A percentile compares a stretch with the other conserved stretches of the same genome.
Evolutionary conservation across 331 rosid species (phyloP).

Genomic region (Cucumis variabilis): DNA sequence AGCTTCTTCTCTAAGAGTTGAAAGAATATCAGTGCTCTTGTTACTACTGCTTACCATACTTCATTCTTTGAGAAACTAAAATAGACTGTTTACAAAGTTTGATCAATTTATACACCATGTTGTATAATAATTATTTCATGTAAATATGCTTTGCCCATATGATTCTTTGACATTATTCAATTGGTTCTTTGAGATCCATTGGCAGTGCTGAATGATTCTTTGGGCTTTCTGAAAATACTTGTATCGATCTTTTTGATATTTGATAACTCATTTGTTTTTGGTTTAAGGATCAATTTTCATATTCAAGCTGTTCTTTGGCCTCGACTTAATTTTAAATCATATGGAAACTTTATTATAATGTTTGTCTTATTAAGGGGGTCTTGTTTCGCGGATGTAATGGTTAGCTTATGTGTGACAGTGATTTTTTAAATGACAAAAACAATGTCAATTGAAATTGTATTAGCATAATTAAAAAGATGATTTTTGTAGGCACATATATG

Average conservation of each 20-base stretch:
- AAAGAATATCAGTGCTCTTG: constrained; percentile 53
- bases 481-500: too few species aligned
- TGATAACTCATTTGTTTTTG: neutral
- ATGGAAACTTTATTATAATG: neutral
- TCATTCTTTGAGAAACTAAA: constrained; percentile 40
- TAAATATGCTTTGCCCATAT: constrained; percentile 25
- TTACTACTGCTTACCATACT: constrained; percentile 49
- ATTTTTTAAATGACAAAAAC: too few species aligned
- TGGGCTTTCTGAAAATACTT: neutral
- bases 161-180: constrained; percentile 1
- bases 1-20: constrained; percentile 44
- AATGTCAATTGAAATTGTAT: too few species aligned
- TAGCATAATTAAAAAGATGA: too few species aligned
- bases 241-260: neutral
- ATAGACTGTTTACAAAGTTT: constrained; percentile 19
- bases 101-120: neutral
- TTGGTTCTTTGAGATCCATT: constrained; percentile 22
- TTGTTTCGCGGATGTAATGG: too few species aligned
- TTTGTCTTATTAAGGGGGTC: neutral
- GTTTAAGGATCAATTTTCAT: neutral
- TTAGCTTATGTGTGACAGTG: too few species aligned
- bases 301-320: neutral
- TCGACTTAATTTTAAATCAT: neutral
- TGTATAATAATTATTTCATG: constrained; percentile 15
- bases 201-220: constrained; percentile 7